Evolutionary conservation across 805 yeast species (phyloP), one percentile per base, ranked within the genome.

Genomic region (Barnettozyma salicaria): DNA sequence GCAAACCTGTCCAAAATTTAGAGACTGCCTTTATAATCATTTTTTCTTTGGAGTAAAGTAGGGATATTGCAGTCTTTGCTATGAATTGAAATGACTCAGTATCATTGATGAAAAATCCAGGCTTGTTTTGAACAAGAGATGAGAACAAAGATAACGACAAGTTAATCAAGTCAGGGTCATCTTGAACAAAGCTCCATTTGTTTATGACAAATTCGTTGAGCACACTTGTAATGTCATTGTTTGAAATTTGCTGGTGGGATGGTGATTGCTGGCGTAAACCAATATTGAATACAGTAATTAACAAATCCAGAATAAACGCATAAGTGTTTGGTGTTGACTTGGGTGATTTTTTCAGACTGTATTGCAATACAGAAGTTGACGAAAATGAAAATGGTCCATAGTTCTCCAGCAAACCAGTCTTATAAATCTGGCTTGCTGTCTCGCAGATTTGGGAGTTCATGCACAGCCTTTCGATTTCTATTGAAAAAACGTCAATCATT

Each of bases 361-460:
- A 75, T 42, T 59, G 55, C 20, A 75, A 38, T 6, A 76, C 64
- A 1, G 62, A 53, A 0, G 58, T 56, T 4, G 64, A 41, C 0
- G 61, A 59, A 40, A 82, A 70, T 8, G 72, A 77, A 56, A 82
- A 84, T 0, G 92, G 85, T 0, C 88, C 88, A 14, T 72, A 64
- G 5, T 75, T 56, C 4, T 86, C 95, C 4, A 74, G 59, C 12
- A 86, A 57, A 1, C 94, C 94, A 12, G 63, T 48, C 47, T 74
- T 78, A 45, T 86, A 66, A 2, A 87, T 71, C 6, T 67, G 62
- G 41, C 87, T 75, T 19, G 82, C 69, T 19, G 70, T 72, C 46
- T 84, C 92, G 6, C 81, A 70, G 2, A 82, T 61, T 4, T 67
- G 64, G 0, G 75, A 50, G 39, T 70, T 75, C 7, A 61, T 57